Conservation (phyloP, 2,329 filamentous ascomycete genomes). For the Fusarium buxicola region DNA sequence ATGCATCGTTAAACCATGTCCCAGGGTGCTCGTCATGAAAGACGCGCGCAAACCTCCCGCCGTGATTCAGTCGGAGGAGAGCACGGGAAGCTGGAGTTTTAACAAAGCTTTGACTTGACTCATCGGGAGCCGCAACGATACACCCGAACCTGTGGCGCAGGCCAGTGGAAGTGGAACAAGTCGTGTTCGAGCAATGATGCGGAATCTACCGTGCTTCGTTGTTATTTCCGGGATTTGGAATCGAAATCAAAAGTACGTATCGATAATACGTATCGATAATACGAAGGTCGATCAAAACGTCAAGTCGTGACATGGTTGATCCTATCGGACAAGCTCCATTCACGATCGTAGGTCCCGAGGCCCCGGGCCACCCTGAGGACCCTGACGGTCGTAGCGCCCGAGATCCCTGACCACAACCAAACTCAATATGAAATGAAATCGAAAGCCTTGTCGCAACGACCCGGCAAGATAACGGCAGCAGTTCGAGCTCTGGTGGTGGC, state of each 20-base stretch:
- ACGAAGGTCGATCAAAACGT: background rate
- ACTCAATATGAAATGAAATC: constrained; percentile 4
- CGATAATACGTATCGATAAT: too few species aligned
- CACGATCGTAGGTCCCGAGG: constrained; percentile 40
- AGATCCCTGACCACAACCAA: constrained; percentile 26
- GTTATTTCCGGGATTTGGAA: background rate
- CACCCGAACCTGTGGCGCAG: constrained; percentile 19
- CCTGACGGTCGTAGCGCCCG: constrained; percentile 42
- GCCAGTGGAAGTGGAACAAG: background rate
- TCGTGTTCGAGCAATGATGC: background rate
- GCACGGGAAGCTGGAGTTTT: constrained; percentile 17
- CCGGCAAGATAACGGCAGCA: constrained; percentile 14
- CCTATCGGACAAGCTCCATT: constrained; percentile 28
- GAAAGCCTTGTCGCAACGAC: constrained; percentile 13
- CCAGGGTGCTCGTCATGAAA: constrained; percentile 8
- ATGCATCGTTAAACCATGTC: constrained; percentile 6
- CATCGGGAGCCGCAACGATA: constrained; percentile 6
- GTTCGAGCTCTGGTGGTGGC: background rate
- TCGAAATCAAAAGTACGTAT: background rate
- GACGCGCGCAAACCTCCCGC: constrained; percentile 1
- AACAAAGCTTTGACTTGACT: constrained; percentile 8
- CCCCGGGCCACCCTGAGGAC: constrained; percentile 39
- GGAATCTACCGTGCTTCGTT: background rate
- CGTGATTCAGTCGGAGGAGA: constrained; percentile 15
- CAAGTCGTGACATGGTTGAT: constrained; percentile 31